These are phyloP conservation scores for Fraxinus latifolia DNA, from an alignment of 305 asterid species.

Conservation along the genomic window DNA sequence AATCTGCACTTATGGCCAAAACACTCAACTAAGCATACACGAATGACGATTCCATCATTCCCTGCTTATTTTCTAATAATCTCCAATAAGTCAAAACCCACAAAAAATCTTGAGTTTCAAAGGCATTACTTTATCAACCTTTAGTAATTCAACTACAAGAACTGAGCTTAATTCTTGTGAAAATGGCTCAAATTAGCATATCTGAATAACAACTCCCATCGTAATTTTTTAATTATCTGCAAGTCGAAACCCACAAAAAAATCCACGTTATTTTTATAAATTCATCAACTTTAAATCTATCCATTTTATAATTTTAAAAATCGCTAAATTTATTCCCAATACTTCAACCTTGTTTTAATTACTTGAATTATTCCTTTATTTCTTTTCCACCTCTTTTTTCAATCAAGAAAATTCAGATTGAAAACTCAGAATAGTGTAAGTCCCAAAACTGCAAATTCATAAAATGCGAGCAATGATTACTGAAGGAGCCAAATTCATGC, in stretches of 20 bases:
- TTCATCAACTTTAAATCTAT: too few relatives aligned
- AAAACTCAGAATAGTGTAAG: too few relatives aligned
- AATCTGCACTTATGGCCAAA: background rate
- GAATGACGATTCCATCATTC: background rate
- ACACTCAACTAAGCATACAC: background rate
- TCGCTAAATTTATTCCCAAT: too few relatives aligned
- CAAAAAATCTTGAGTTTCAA: background rate
- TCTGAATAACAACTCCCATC: background rate
- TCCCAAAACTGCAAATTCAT: too few relatives aligned
- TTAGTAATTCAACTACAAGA: constrained; percentile 2
- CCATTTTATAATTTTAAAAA: too few relatives aligned
- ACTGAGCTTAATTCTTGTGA: background rate
- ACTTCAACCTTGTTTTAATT: too few relatives aligned
- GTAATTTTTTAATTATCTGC: background rate
- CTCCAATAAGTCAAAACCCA: constrained; percentile 14
- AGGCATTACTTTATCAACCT: constrained; percentile 1
- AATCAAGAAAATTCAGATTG: too few relatives aligned
- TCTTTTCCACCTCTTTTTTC: too few relatives aligned
- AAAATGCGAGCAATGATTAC: too few relatives aligned
- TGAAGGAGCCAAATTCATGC: too few relatives aligned
- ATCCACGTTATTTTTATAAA: background rate
- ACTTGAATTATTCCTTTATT: too few relatives aligned
- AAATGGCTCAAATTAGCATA: background rate
- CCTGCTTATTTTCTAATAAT: background rate
- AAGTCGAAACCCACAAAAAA: constrained; percentile 14